A percentile compares a stretch with the other conserved stretches of the same genome.
These are phyloP conservation scores for Xylaria bambusicola DNA, from an alignment of 495 filamentous ascomycete genomes.

Conservation along the genomic window DNA sequence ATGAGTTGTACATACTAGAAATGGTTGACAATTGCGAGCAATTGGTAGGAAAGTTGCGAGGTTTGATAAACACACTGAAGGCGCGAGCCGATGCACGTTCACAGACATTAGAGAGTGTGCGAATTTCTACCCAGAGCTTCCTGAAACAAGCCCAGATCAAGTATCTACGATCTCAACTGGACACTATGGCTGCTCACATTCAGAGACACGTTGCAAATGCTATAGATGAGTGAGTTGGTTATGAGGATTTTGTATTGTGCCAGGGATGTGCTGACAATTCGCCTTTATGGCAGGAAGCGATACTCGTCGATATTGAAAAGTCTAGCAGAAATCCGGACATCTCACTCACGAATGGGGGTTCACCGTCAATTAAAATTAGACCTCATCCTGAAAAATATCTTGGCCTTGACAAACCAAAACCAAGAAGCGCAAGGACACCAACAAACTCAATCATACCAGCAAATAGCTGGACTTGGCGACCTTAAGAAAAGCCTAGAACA, in stretches of 20 bases:
- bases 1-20: neutral
- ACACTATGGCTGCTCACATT: neutral
- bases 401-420: neutral
- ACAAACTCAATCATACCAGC: neutral
- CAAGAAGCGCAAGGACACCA: neutral
- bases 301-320: neutral
- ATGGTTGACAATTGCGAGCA: conserved; percentile 2
- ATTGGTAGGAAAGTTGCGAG: neutral
- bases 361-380: neutral
- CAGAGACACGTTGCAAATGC: neutral
- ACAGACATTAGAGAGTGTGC: neutral
- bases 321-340: neutral
- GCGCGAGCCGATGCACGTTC: neutral
- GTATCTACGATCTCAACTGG: neutral
- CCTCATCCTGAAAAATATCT: conserved; percentile 2
- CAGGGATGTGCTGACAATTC: too few species aligned
- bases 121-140: neutral
- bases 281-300: neutral
- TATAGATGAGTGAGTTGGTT: conserved; percentile 1
- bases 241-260: too few species aligned
- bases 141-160: neutral
- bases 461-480: neutral
- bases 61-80: neutral
- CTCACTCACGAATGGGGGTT: neutral
- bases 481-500: conserved; percentile 1